phyloP scores from a whole-genome alignment of 208 protist species.

The Wallacemonas rigidus region DNA sequence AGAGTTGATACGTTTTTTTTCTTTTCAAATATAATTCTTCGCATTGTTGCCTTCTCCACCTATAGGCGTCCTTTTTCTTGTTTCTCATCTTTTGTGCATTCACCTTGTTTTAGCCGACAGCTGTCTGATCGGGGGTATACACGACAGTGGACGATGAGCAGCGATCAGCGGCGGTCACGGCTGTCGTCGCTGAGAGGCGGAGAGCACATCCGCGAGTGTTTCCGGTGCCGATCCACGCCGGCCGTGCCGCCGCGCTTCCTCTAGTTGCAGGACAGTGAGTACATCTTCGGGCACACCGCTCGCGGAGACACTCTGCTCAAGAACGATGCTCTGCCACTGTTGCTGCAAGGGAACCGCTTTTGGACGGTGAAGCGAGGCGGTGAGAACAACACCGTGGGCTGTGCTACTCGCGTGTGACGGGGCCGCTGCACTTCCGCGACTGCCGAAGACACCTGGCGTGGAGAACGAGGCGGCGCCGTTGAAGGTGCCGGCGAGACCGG shows the following conservation, averaged over 20 bases:
- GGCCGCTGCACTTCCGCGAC: too few relatives aligned
- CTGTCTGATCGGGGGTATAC: too few relatives aligned
- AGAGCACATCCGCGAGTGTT: slow-evolving; percentile 17
- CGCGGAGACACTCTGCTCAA: slow-evolving; percentile 12
- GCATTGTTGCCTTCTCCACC: neutral
- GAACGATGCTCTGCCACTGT: neutral
- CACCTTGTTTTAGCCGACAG: too few relatives aligned
- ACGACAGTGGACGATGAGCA: too few relatives aligned
- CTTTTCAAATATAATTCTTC: neutral
- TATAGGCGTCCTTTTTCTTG: too few relatives aligned
- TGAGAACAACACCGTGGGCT: neutral
- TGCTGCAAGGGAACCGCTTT: slow-evolving; percentile 6
- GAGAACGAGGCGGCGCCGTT: too few relatives aligned
- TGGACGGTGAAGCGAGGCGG: neutral
- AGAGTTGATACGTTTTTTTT: too few relatives aligned
- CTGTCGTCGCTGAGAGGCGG: slow-evolving; percentile 4
- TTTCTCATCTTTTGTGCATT: too few relatives aligned
- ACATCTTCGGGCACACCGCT: slow-evolving; percentile 17
- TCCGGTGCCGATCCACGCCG: slow-evolving; percentile 1
- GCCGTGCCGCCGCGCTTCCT: neutral
- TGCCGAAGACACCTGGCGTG: too few relatives aligned
- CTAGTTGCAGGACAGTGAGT: slow-evolving; percentile 17
- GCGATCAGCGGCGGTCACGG: neutral
- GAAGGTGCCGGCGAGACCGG: too few relatives aligned
- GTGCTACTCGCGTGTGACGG: neutral